Percentiles rank a stretch among this genome's conserved stretches.
Conservation (phyloP, 2,329 filamentous ascomycete genomes). For the Paracoccidioides lutzii region DNA sequence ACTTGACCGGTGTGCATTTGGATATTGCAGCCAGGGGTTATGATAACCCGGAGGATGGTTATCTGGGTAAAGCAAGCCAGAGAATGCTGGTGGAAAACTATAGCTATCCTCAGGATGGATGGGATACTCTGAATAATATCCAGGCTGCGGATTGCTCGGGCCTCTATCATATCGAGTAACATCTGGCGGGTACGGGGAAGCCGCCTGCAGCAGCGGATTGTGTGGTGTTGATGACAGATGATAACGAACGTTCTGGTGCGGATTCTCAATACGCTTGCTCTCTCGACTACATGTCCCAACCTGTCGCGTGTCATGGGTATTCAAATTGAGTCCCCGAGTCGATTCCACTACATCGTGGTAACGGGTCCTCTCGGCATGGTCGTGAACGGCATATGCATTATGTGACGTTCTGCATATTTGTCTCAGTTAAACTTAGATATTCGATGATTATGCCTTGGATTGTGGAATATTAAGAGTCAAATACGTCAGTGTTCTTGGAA, state of each 20-base stretch:
- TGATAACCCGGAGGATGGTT: not conserved
- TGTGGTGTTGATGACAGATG: not conserved
- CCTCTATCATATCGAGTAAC: not conserved
- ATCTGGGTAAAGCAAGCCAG: not conserved
- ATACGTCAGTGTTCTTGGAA: not conserved
- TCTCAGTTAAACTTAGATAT: not conserved
- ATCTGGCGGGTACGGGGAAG: not conserved
- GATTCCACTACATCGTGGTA: not conserved
- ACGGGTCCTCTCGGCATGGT: not conserved
- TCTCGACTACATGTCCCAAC: not conserved
- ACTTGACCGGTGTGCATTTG: not conserved
- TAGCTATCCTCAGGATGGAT: not conserved
- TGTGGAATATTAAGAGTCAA: not conserved
- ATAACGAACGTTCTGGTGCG: not conserved
- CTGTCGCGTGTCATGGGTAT: not conserved
- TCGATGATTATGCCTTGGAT: not conserved
- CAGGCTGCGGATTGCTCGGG: not conserved
- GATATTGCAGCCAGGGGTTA: not conserved
- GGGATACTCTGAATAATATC: not conserved
- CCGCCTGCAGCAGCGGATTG: not conserved
- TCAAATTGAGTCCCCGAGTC: not conserved
- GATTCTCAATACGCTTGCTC: not conserved
- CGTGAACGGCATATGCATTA: not conserved
- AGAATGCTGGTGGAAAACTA: not conserved
- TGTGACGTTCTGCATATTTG: not conserved